phyloP scores from a whole-genome alignment of 257 asterid genomes.

The Echites panduratus region DNA sequence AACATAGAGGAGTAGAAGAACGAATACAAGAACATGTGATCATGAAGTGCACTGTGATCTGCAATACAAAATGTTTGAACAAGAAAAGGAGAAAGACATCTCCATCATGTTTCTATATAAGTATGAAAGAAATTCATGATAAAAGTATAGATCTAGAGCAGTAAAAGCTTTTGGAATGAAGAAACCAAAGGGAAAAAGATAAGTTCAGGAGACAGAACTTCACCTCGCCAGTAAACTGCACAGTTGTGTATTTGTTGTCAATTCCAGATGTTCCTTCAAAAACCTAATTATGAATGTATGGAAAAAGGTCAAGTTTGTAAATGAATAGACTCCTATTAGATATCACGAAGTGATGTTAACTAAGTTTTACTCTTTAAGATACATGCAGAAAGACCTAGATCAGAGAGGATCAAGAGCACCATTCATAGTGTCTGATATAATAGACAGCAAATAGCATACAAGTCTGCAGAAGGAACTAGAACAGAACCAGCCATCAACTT shows the following conservation, averaged over 20 bases:
- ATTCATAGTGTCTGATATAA: neutral
- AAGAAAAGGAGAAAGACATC: neutral
- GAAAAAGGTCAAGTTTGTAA: constrained; percentile 13
- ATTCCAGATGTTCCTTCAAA: constrained; percentile 99
- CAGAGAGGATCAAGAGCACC: neutral
- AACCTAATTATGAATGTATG: constrained; percentile 43
- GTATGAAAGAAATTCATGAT: neutral
- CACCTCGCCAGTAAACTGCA: constrained; percentile 99
- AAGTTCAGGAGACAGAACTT: constrained; percentile 12
- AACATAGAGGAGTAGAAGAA: neutral
- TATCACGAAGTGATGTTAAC: constrained; percentile 9
- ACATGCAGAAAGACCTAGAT: neutral
- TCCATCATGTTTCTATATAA: neutral
- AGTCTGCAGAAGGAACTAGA: neutral
- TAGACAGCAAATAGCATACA: neutral
- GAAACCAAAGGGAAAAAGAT: neutral
- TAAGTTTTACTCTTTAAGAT: constrained; percentile 7
- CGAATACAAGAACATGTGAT: neutral
- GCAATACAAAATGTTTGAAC: neutral
- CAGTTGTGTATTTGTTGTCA: constrained; percentile 90
- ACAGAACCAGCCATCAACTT: neutral
- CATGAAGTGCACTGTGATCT: neutral
- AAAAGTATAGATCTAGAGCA: neutral
- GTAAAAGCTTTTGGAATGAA: constrained; percentile 8
- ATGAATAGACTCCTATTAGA: constrained; percentile 3